These are phyloP conservation scores for Aureobasidium uvarum DNA, from an alignment of 2,329 filamentous ascomycete genomes.

Conservation along the genomic window DNA sequence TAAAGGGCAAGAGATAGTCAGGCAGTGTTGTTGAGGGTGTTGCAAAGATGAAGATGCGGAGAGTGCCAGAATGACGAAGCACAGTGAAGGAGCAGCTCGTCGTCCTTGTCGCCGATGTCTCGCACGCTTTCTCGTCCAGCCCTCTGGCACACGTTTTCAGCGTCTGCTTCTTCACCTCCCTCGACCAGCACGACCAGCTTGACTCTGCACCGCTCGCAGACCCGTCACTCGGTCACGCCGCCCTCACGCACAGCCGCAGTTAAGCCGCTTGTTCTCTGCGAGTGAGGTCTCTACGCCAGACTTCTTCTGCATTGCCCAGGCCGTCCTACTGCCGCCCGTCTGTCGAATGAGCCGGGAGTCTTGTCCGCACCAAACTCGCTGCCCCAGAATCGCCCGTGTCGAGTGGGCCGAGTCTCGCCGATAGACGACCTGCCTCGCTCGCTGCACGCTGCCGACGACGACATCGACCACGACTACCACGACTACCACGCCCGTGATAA, in stretches of 20 bases:
- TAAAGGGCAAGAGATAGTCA: no score
- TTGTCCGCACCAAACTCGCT: background rate
- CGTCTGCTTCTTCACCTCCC: background rate
- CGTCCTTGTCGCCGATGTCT: background rate
- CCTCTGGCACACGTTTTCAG: background rate
- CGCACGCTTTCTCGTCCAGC: constrained; percentile 7
- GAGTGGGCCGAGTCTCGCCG: constrained; percentile 6
- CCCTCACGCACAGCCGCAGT: constrained; percentile 17
- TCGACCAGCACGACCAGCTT: background rate
- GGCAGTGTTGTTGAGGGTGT: background rate
- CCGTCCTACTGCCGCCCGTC: background rate
- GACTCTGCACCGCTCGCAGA: background rate
- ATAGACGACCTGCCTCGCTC: constrained; percentile 3
- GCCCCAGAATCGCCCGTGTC: background rate
- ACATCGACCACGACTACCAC: background rate
- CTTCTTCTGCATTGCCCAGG: constrained; percentile 4
- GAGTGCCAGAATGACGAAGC: constrained; percentile 18
- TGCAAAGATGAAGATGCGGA: background rate
- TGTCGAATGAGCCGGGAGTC: constrained; percentile 1
- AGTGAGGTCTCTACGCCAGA: constrained; percentile 21
- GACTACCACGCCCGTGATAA: constrained; percentile 23
- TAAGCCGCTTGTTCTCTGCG: constrained; percentile 18
- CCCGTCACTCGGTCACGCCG: background rate
- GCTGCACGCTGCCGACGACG: constrained; percentile 12
- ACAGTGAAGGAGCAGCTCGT: constrained; percentile 2